Evolutionary conservation across 202 grass and related monocot genomes (phyloP), one percentile per base, ranked within the genome.

Genomic region (Saccharum hybrid): DNA sequence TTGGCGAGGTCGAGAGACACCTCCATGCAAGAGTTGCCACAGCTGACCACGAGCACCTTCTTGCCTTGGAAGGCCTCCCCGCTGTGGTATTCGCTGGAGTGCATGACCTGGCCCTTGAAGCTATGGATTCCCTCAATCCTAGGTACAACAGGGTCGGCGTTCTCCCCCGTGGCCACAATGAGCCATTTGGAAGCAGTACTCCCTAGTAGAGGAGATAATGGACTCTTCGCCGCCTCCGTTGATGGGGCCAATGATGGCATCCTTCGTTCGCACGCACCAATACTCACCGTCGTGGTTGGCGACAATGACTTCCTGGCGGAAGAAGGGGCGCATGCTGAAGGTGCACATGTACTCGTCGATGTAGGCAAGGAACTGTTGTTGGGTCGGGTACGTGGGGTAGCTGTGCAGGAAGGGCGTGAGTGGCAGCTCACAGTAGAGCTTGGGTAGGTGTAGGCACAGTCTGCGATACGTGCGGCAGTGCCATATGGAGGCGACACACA

Each of bases 151-250:
- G 90, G 81, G 63, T 94, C 95, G 1, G 88, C 92, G 86, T 97
- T 97, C 87, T 97, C 95, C 21, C 95, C 95, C 95, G 90, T 93
- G 2, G 95, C 90, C 2, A 94, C 95, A 6, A 97, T 87, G 42
- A 97, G 73, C 90, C 95, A 97, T 34, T 60, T 84, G 60, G 83
- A n/a, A 84, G 0, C 82, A 30, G 51, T 94, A 94, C 74, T 86
- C 77, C 2, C 5, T 80, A 8, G 56, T 59, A 11, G 10, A 48
- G 12, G 12, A 48, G 14, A 16, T 0, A 0, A 45, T 48, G 11
- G 12, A 48, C 3, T 14, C 45, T 48, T 16, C 45, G n/a, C 57
- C 46, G 10, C 48, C 72, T n/a, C 70, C 82, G 42, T 63, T 66
- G 56, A 33, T 16, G 14, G 14, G 14, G 43, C 11, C 3, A 3